Conservation (phyloP, 2,329 filamentous ascomycete genomes). For the Uncinocarpus reesii region DNA sequence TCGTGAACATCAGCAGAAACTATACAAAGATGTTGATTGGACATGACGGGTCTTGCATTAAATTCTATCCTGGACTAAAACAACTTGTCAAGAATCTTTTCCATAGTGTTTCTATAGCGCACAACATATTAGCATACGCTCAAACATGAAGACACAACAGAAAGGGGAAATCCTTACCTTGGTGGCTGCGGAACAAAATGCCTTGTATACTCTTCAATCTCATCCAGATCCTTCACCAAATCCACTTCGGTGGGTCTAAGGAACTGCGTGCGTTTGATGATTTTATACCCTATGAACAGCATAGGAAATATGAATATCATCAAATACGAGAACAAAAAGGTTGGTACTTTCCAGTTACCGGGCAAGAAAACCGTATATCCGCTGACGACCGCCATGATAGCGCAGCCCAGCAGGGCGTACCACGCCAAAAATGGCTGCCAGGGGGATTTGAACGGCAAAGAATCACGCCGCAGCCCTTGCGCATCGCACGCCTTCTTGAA, state of each 20-base stretch:
- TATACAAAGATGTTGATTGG: no score
- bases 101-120: constrained; percentile 20
- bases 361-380: constrained; percentile 61
- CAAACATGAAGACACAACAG: background rate
- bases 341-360: constrained; percentile 57
- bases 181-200: constrained; percentile 48
- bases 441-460: constrained; percentile 35
- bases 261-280: constrained; percentile 53
- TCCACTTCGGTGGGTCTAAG: constrained; percentile 51
- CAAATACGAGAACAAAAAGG: constrained; percentile 67
- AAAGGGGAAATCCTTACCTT: constrained; percentile 35
- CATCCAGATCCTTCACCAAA: constrained; percentile 50
- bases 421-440: constrained; percentile 51
- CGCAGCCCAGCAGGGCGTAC: constrained; percentile 49
- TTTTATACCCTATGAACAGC: constrained; percentile 62
- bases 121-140: constrained; percentile 7
- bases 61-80: constrained; percentile 17
- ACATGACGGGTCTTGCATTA: no score
- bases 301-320: constrained; percentile 62
- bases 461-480: constrained; percentile 29
- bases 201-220: constrained; percentile 57
- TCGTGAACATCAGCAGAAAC: no score
- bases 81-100: constrained; percentile 20
- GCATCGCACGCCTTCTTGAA: constrained; percentile 36
- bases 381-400: constrained; percentile 65